Conservation (phyloP, 2,329 filamentous ascomycete genomes). For the Fusarium sacchari region DNA sequence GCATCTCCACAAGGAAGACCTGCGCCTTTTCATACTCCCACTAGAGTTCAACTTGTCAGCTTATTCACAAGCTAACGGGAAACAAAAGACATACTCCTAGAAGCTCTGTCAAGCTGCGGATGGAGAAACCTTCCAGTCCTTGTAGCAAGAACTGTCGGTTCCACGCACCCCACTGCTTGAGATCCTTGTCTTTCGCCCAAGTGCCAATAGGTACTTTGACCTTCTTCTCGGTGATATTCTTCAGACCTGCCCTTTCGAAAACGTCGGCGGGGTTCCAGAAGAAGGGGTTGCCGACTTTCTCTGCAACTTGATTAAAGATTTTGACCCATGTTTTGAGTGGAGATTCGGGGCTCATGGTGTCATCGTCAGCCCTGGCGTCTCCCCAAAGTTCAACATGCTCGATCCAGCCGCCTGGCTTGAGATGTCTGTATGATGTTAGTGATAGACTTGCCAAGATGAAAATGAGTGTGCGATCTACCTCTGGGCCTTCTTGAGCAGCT, state of each 20-base stretch:
- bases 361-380: slow-evolving; percentile 14
- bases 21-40: slow-evolving; percentile 19
- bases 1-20: slow-evolving; percentile 7
- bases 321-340: slow-evolving; percentile 24
- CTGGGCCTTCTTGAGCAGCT: slow-evolving; percentile 8
- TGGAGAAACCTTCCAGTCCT: slow-evolving; percentile 24
- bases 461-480: not conserved
- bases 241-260: slow-evolving; percentile 6
- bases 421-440: not conserved
- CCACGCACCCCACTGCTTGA: slow-evolving; percentile 30
- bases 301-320: slow-evolving; percentile 8
- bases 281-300: slow-evolving; percentile 18
- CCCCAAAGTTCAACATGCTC: slow-evolving; percentile 30
- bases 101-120: slow-evolving; percentile 20
- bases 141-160: slow-evolving; percentile 21
- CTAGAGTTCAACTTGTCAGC: not conserved
- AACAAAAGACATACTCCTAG: not conserved
- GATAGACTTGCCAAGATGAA: fast-evolving
- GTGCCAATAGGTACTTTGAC: slow-evolving; percentile 21
- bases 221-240: slow-evolving; percentile 13
- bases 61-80: fast-evolving
- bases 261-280: slow-evolving; percentile 19
- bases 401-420: slow-evolving; percentile 23
- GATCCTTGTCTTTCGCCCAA: slow-evolving; percentile 24
- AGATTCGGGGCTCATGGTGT: slow-evolving; percentile 13